Conservation (phyloP, 495 filamentous ascomycete genomes). For the Penicillium subrubescens region DNA sequence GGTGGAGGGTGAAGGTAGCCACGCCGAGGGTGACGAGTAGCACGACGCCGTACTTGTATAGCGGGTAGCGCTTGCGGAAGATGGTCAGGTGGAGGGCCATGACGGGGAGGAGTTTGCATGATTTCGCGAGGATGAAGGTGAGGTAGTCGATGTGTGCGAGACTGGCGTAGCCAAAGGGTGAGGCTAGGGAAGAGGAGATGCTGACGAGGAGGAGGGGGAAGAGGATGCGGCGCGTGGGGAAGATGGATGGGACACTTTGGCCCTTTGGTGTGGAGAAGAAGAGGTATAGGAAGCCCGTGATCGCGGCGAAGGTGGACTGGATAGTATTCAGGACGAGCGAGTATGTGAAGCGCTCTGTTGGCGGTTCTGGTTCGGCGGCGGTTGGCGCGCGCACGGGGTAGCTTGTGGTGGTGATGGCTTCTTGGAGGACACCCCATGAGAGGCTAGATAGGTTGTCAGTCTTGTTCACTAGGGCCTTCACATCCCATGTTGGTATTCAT, state of each 20-base stretch:
- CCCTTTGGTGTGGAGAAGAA: slow-evolving; percentile 61
- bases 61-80: slow-evolving; percentile 85
- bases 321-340: slow-evolving; percentile 94
- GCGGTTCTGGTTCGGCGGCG: slow-evolving; percentile 52
- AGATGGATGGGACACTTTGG: slow-evolving; percentile 61
- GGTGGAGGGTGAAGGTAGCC: slow-evolving; percentile 89
- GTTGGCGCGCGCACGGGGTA: slow-evolving; percentile 56
- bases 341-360: slow-evolving; percentile 76
- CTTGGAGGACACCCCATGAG: slow-evolving; percentile 94
- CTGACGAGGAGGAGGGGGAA: slow-evolving; percentile 83
- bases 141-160: slow-evolving; percentile 97
- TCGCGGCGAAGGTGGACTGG: slow-evolving; percentile 86
- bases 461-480: background rate
- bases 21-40: slow-evolving; percentile 87
- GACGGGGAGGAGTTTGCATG: slow-evolving; percentile 95
- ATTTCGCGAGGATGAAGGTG: slow-evolving; percentile 97
- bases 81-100: slow-evolving; percentile 95
- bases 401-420: slow-evolving; percentile 93
- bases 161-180: slow-evolving; percentile 92
- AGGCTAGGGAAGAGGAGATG: slow-evolving; percentile 82
- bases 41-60: slow-evolving; percentile 97
- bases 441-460: slow-evolving; percentile 58
- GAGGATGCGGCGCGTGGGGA: slow-evolving; percentile 73
- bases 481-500: slow-evolving; percentile 10
- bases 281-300: slow-evolving; percentile 82